Evolutionary conservation across 768 basidiomycete genomes (phyloP), one percentile per base, ranked within the genome.

Genomic region (Leccinum subgranulosum): DNA sequence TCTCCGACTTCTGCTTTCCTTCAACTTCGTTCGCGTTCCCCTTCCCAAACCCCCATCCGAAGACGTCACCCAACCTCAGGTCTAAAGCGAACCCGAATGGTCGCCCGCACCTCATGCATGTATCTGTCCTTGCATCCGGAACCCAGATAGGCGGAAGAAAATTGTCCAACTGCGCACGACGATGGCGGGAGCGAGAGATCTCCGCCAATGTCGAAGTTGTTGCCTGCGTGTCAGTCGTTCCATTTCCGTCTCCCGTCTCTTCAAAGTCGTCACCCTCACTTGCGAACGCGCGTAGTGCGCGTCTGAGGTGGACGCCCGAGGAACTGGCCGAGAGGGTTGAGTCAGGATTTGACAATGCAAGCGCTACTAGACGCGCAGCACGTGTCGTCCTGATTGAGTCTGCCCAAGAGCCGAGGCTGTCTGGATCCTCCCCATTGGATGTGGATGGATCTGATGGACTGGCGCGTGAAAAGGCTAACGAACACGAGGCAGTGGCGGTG

Each of bases 61-160:
- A 70, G 27, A 70, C 61, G 7, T 69, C 67, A 15, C 54, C 57
- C n/a, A 71, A 34, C 43, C 50, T 63, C 41, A 70, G 23, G 49
- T 70, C 69, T 21, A 70, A 57, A 33, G 57, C 72, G 43, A 72
- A 89, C 7, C 88, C 87, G 71, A 94, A 95, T 47, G 80, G 68
- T 43, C 81, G 75, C 6, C 84, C 84, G 66, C 94, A 97, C 10
- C 89, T 79, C 92, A 93, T 94, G 68, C 94, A 97, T 21, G 80
- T 77, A 54, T 83, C 81, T n/a, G 90, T 87, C 70, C 82, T 90
- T 58, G 84, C 82, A 66, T 97, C 92, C 0, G 94, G 92, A 29
- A 95, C 86, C 94, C 94, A 97, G 25, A 96, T 83, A 0, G 94
- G 89, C 5, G 94, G 94, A 1, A 93, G 84, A 76, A 93, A 96